Conservation (phyloP, 805 yeast genomes). For the Saccharomyces jurei region DNA sequence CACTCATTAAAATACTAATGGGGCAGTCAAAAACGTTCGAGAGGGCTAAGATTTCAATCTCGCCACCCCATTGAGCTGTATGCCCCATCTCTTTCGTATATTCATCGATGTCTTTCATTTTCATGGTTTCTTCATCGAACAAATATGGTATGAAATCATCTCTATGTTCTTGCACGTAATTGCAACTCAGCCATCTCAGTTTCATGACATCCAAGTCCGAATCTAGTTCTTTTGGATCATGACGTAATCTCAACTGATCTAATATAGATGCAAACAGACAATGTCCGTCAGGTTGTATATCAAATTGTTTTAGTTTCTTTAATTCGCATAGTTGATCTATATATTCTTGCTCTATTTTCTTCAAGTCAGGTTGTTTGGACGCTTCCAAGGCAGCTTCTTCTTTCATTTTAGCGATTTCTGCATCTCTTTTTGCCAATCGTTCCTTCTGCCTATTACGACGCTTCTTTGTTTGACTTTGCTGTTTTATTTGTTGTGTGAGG, state of each 20-base stretch:
- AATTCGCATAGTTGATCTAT: conserved; percentile 46
- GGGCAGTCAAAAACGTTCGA: conserved; percentile 65
- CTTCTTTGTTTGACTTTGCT: conserved; percentile 27
- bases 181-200: conserved; percentile 57
- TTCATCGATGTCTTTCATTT: conserved; percentile 52
- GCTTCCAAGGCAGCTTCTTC: conserved; percentile 72
- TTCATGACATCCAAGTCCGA: conserved; percentile 27
- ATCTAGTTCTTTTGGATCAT: conserved; percentile 23
- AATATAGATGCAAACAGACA: conserved; percentile 81
- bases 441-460: conserved; percentile 78
- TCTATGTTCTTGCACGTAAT: conserved; percentile 53
- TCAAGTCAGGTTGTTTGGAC: conserved; percentile 50
- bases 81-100: conserved; percentile 60
- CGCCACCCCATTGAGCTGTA: conserved; percentile 97
- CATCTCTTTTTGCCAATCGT: conserved; percentile 66
- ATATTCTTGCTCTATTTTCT: conserved; percentile 63
- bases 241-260: conserved; percentile 64
- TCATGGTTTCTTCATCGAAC: conserved; percentile 68
- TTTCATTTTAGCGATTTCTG: conserved; percentile 51
- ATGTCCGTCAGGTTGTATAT: conserved; percentile 87
- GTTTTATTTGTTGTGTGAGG: background rate
- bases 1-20: conserved; percentile 70
- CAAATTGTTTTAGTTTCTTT: conserved; percentile 46
- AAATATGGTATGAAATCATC: conserved; percentile 75
- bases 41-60: conserved; percentile 79